phyloP scores from a whole-genome alignment of 768 basidiomycete genomes.

The Hygrophorus russula region DNA sequence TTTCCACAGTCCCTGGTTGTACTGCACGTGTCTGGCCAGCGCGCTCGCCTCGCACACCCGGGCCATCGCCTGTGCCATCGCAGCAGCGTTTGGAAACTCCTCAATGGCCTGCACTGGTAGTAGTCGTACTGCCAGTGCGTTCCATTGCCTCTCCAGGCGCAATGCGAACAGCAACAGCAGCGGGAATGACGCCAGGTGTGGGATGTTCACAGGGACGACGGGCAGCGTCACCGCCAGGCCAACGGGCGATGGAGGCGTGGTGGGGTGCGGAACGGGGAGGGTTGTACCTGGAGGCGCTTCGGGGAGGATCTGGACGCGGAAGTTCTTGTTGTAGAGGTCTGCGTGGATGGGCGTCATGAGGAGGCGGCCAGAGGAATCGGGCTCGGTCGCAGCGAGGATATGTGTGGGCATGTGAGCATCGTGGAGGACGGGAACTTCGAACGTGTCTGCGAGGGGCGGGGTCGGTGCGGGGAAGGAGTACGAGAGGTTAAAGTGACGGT shows the following conservation, averaged over 20 bases:
- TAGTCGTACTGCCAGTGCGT: slow-evolving; percentile 36
- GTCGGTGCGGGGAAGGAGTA: slow-evolving; percentile 11
- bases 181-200: slow-evolving; percentile 43
- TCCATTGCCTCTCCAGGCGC: slow-evolving; percentile 35
- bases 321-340: slow-evolving; percentile 29
- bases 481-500: slow-evolving; percentile 31
- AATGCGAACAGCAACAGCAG: slow-evolving; percentile 50
- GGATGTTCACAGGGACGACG: slow-evolving; percentile 36
- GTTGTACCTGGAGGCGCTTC: slow-evolving; percentile 22
- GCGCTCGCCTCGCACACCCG: slow-evolving; percentile 23
- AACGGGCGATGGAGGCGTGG: slow-evolving; percentile 10
- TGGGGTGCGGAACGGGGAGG: slow-evolving; percentile 20
- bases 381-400: slow-evolving; percentile 34
- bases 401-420: slow-evolving; percentile 45
- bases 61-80: slow-evolving; percentile 44
- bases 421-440: slow-evolving; percentile 37
- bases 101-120: slow-evolving; percentile 43
- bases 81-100: slow-evolving; percentile 51
- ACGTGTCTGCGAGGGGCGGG: slow-evolving; percentile 24
- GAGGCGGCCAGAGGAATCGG: slow-evolving; percentile 19
- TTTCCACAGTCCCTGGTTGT: slow-evolving; percentile 56
- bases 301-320: slow-evolving; percentile 25
- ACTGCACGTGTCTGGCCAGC: slow-evolving; percentile 23
- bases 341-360: slow-evolving; percentile 44
- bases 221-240: slow-evolving; percentile 35